Evolutionary conservation across 176 grass and related monocot species (phyloP).

Genomic region (Oryza officinalis): DNA sequence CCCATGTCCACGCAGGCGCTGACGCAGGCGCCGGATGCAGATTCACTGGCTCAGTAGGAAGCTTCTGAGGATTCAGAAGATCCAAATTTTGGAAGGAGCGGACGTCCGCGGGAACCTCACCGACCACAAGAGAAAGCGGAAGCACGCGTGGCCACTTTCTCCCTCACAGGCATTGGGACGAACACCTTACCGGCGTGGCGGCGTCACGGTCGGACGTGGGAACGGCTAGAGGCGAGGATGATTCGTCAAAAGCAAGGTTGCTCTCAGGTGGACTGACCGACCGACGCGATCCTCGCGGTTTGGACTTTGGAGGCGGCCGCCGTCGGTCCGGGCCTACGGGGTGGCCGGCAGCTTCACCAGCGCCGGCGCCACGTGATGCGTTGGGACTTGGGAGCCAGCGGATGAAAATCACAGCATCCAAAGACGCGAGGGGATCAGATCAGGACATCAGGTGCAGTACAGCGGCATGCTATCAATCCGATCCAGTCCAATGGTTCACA

Average conservation of each 20-base stretch:
- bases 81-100: not conserved
- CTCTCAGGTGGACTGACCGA: not conserved
- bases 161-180: slow-evolving; percentile 14
- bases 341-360: not conserved
- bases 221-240: not conserved
- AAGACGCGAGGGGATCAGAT: too few relatives aligned
- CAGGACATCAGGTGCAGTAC: too few relatives aligned
- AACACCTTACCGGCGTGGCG: slow-evolving; percentile 24
- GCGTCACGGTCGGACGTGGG: not conserved
- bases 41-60: slow-evolving; percentile 15
- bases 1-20: slow-evolving; percentile 14
- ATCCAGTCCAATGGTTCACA: too few relatives aligned
- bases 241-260: not conserved
- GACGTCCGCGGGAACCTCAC: not conserved
- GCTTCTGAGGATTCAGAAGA: not conserved
- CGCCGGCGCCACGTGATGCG: too few relatives aligned
- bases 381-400: too few relatives aligned
- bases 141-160: not conserved
- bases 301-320: not conserved
- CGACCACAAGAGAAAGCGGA: not conserved
- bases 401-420: too few relatives aligned
- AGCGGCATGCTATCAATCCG: too few relatives aligned
- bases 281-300: not conserved
- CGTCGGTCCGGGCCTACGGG: not conserved
- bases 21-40: slow-evolving; percentile 33